phyloP scores from a whole-genome alignment of 2,329 filamentous ascomycete genomes.

The Beauveria rudraprayagi region DNA sequence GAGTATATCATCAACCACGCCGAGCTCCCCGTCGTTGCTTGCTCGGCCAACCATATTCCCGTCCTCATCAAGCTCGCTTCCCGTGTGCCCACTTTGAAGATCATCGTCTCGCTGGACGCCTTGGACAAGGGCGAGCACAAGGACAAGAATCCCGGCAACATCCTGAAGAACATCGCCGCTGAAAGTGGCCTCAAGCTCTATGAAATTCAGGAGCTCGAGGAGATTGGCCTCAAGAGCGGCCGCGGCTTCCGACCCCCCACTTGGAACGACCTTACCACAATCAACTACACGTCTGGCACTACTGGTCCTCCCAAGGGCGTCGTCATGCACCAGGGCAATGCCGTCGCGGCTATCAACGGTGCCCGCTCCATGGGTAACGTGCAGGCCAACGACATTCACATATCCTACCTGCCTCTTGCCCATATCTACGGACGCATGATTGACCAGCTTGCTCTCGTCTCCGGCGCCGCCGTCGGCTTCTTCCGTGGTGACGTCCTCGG shows the following conservation, averaged over 20 bases:
- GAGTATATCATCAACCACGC: slow-evolving; percentile 96
- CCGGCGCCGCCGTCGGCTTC: slow-evolving; percentile 75
- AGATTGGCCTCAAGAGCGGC: slow-evolving; percentile 63
- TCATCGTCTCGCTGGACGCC: slow-evolving; percentile 81
- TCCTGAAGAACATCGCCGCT: slow-evolving; percentile 68
- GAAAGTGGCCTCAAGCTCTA: slow-evolving; percentile 71
- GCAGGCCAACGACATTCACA: slow-evolving; percentile 49
- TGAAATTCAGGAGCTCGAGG: slow-evolving; percentile 74
- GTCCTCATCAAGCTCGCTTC: slow-evolving; percentile 71
- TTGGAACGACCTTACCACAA: slow-evolving; percentile 73
- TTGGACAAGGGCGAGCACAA: slow-evolving; percentile 70
- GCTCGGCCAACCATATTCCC: slow-evolving; percentile 74
- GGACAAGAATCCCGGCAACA: slow-evolving; percentile 68
- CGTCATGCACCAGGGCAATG: slow-evolving; percentile 62
- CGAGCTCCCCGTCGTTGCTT: slow-evolving; percentile 64
- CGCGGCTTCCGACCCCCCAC: slow-evolving; percentile 65
- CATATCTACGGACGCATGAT: slow-evolving; percentile 88
- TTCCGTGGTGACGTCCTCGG: slow-evolving; percentile 88
- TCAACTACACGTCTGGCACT: slow-evolving; percentile 62
- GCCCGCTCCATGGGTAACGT: slow-evolving; percentile 51
- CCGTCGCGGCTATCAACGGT: slow-evolving; percentile 64
- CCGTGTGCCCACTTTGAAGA: slow-evolving; percentile 71
- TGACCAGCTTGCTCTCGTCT: slow-evolving; percentile 69
- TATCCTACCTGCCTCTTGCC: slow-evolving; percentile 87
- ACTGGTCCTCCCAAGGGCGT: slow-evolving; percentile 51